Evolutionary conservation across 352 stramenopile species (phyloP), one percentile per base, ranked within the genome.

Genomic region (Phytopythium kandeliae): DNA sequence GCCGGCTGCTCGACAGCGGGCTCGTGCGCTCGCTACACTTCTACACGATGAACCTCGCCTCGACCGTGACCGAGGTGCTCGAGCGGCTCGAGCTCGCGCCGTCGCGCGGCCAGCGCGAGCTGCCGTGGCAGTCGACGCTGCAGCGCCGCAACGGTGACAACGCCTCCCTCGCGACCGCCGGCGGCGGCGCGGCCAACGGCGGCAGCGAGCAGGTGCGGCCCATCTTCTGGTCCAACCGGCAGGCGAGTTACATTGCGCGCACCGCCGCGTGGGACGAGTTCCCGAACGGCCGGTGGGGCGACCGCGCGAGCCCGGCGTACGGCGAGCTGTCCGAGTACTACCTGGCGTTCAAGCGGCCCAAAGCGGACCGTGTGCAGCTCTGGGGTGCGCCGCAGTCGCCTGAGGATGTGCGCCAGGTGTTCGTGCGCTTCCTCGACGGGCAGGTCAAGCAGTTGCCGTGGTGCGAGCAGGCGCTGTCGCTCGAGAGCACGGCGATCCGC

Each of bases 201-300:
- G 57, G 79, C 45, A 72, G 68, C 8, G 88, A 96, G 60, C 93
- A 89, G 55, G 78, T 98, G 44, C 90, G 96, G 24, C 96, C 96
- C 25, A 99, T 99, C 56, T 98, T 98, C 57, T 99, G 96, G 96
- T 97, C 95, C 7, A 99, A 99, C 68, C 86, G 96, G 17, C 95
- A 97, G 46, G 91, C 96, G 52, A 98, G 85, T 54, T 99, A 99
- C 84, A 87, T 99, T 24, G 86, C 93, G 53, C 73, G 96, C 45
- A 99, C 96, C 43, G 85, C 96, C 56, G 85, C 94, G 53, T 99
- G 96, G 96, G 95, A 98, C 62, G 95, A 98, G 60, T 97, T 98
- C 74, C 95, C 76, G 60, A 99, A 96, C 67, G 95, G 82, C 58
- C 78, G 96, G 19, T 99, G 96, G 96, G 95, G 94, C 51, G 91